phyloP scores from a whole-genome alignment of 106 monocot genomes.

The Iris macrosiphon region DNA sequence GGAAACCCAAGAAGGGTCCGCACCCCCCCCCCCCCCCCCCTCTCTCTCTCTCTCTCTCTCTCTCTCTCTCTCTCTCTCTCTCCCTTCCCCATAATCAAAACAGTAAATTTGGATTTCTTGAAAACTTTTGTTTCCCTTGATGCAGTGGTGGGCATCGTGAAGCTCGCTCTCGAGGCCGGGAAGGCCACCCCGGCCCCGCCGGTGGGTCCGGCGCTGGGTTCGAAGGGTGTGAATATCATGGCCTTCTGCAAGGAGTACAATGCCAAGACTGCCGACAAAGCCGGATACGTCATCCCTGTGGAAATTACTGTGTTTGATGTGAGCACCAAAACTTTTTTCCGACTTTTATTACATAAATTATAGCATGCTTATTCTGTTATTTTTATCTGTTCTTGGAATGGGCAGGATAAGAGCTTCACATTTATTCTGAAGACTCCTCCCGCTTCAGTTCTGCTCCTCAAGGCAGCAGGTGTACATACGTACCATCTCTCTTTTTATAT shows the following conservation, averaged over 20 bases:
- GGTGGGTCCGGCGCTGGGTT: slow-evolving; percentile 95
- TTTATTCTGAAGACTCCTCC: slow-evolving; percentile 97
- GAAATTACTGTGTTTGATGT: slow-evolving; percentile 97
- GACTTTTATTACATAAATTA: not conserved
- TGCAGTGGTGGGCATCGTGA: slow-evolving; percentile 78
- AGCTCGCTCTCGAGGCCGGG: slow-evolving; percentile 92
- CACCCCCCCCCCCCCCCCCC: not conserved
- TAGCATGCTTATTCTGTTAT: not conserved
- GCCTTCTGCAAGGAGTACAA: slow-evolving; percentile 99
- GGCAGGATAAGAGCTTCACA: slow-evolving; percentile 96
- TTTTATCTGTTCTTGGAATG: slow-evolving; percentile 13
- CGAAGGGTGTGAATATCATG: slow-evolving; percentile 98
- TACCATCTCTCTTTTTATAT: no score
- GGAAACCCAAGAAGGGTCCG: slow-evolving; percentile 76
- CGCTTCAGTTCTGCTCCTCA: slow-evolving; percentile 92
- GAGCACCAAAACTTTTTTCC: slow-evolving; percentile 17
- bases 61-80: not conserved
- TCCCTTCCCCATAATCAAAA: not conserved
- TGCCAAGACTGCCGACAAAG: slow-evolving; percentile 89
- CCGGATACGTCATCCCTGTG: slow-evolving; percentile 94
- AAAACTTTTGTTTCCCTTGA: not conserved
- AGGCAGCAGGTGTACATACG: slow-evolving; percentile 69
- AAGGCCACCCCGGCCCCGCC: slow-evolving; percentile 99
- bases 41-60: not conserved
- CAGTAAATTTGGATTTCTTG: not conserved